Percentiles rank a stretch among this genome's conserved stretches.
Evolutionary conservation across 2,329 filamentous ascomycete genomes (phyloP).

Genomic region (Trichoderma harzianum): DNA sequence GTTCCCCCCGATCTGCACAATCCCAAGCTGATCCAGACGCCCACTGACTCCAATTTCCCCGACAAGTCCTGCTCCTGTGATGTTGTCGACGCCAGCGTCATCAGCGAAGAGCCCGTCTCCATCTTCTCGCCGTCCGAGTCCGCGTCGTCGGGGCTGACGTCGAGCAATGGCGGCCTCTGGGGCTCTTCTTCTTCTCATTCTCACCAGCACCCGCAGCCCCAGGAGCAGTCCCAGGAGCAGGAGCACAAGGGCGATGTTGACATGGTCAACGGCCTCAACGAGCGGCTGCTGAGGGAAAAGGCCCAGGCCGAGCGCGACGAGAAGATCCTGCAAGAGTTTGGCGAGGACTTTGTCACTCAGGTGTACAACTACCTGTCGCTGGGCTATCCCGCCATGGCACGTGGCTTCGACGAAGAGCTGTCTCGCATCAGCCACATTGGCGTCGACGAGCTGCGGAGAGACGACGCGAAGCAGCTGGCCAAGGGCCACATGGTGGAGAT

Average conservation of each 20-base stretch:
- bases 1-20: constrained; percentile 44
- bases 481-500: constrained; percentile 70
- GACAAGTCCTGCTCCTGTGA: constrained; percentile 40
- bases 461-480: constrained; percentile 61
- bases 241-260: constrained; percentile 44
- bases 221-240: constrained; percentile 28
- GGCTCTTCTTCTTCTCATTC: constrained; percentile 17
- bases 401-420: constrained; percentile 79
- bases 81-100: constrained; percentile 38
- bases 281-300: constrained; percentile 49
- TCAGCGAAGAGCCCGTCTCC: constrained; percentile 41
- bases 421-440: constrained; percentile 72
- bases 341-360: constrained; percentile 84
- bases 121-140: constrained; percentile 24
- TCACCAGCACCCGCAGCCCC: neutral
- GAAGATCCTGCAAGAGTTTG: constrained; percentile 64
- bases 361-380: constrained; percentile 96
- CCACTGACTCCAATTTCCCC: constrained; percentile 40
- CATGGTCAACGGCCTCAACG: constrained; percentile 47
- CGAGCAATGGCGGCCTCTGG: constrained; percentile 17
- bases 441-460: constrained; percentile 64
- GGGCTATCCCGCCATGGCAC: constrained; percentile 83
- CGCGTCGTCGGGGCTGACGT: constrained; percentile 21
- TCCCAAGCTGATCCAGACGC: constrained; percentile 50
- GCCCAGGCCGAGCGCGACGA: constrained; percentile 49